phyloP scores from a whole-genome alignment of 2,329 filamentous ascomycete species.

The Nothopassalora personata region DNA sequence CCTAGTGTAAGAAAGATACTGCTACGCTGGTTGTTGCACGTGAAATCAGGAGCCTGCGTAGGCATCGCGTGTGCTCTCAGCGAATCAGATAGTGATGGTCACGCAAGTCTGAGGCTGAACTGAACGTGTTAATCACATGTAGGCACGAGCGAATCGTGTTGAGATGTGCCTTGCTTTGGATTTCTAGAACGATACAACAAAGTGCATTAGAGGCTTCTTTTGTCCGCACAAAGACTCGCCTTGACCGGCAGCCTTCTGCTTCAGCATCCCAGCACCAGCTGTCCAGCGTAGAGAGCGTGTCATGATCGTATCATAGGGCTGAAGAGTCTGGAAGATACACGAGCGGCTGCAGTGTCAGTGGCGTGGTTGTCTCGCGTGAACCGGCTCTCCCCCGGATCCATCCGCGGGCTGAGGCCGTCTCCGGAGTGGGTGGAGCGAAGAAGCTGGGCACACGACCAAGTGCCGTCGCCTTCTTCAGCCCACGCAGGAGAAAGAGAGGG shows the following conservation, averaged over 20 bases:
- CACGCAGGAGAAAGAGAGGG: background rate
- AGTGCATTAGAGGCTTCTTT: background rate
- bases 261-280: background rate
- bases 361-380: slow-evolving; percentile 5
- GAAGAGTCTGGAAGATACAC: slow-evolving; percentile 1
- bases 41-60: background rate
- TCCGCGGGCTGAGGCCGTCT: background rate
- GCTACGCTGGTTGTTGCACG: background rate
- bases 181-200: background rate
- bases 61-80: background rate
- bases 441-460: background rate
- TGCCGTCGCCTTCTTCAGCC: background rate
- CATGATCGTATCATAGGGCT: background rate
- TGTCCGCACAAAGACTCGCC: background rate
- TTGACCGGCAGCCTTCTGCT: background rate
- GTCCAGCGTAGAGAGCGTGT: background rate
- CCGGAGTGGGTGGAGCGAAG: background rate
- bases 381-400: background rate
- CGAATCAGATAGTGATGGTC: background rate
- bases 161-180: background rate
- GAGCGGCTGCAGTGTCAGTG: background rate
- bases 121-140: background rate
- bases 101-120: background rate
- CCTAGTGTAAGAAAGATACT: background rate
- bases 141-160: background rate